Evolutionary conservation across 805 yeast genomes (phyloP).

Genomic region (Metschnikowia bowlesiae): DNA sequence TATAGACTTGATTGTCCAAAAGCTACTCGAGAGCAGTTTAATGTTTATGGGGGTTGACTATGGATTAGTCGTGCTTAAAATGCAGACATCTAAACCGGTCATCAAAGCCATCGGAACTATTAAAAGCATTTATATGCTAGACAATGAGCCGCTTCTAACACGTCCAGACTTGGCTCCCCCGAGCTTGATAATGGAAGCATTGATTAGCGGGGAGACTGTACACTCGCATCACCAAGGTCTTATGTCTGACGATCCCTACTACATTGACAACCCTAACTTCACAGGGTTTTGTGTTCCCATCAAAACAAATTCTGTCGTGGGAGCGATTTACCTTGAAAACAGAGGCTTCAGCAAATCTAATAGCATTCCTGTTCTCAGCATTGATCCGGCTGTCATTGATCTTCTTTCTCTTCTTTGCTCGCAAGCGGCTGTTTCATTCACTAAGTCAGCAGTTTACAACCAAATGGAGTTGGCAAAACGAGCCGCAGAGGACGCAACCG

Average conservation of each 20-base stretch:
- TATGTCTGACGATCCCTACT: slow-evolving; percentile 40
- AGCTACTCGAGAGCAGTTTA: slow-evolving; percentile 37
- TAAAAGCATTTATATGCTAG: slow-evolving; percentile 21
- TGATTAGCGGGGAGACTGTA: slow-evolving; percentile 34
- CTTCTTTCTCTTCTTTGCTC: slow-evolving; percentile 42
- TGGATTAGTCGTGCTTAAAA: slow-evolving; percentile 28
- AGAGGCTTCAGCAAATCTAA: slow-evolving; percentile 5
- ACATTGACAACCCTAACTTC: slow-evolving; percentile 26
- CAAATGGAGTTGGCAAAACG: slow-evolving; percentile 43
- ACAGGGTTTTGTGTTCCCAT: slow-evolving; percentile 45
- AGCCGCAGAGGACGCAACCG: slow-evolving; percentile 50
- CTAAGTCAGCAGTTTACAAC: slow-evolving; percentile 42
- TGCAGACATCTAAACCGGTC: slow-evolving; percentile 19
- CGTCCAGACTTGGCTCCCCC: slow-evolving; percentile 44
- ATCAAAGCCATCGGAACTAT: slow-evolving; percentile 27
- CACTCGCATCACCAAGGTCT: slow-evolving; percentile 23
- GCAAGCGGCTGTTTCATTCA: slow-evolving; percentile 50
- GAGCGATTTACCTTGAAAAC: slow-evolving; percentile 43
- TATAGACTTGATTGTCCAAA: slow-evolving; percentile 32
- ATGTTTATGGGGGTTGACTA: slow-evolving; percentile 31
- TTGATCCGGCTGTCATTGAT: slow-evolving; percentile 32
- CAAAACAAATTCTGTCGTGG: slow-evolving; percentile 37
- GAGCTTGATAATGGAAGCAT: slow-evolving; percentile 32
- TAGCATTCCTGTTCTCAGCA: slow-evolving; percentile 7
- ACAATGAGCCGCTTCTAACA: slow-evolving; percentile 32